Conservation (phyloP, 106 monocot species). For the Phalaenopsis aphrodite region DNA sequence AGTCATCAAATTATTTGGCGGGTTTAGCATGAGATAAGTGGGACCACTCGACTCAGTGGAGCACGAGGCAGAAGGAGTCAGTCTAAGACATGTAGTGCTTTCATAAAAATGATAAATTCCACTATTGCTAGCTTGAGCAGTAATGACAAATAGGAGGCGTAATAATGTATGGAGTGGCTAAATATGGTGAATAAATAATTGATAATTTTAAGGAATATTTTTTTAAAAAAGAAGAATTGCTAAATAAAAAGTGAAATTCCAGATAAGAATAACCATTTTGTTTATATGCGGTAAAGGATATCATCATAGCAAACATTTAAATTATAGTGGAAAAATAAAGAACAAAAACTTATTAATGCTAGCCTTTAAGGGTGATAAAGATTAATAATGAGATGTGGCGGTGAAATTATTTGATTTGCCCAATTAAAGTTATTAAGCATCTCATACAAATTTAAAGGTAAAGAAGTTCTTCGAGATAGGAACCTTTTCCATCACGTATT, state of each 20-base stretch:
- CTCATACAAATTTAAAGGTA: neutral
- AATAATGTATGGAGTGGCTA: neutral
- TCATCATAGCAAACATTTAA: no score
- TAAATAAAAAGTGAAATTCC: neutral
- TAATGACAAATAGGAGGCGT: neutral
- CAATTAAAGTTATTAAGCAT: neutral
- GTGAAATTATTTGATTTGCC: neutral
- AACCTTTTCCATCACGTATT: constrained; percentile 90
- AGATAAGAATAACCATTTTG: no score
- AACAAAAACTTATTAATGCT: no score
- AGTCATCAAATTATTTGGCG: no score
- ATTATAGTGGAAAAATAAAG: no score
- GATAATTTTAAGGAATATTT: neutral
- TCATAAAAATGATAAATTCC: neutral
- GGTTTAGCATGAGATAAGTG: no score
- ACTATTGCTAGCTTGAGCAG: neutral
- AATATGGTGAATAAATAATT: neutral
- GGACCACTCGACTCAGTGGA: no score
- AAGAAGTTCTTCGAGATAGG: neutral
- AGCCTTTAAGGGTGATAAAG: no score
- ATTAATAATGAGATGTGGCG: neutral
- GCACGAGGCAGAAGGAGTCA: no score
- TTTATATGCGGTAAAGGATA: no score
- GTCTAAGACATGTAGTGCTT: neutral
- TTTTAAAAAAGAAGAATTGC: neutral